phyloP scores from a whole-genome alignment of 2,329 filamentous ascomycete genomes.

The Pezicula rhizophila region DNA sequence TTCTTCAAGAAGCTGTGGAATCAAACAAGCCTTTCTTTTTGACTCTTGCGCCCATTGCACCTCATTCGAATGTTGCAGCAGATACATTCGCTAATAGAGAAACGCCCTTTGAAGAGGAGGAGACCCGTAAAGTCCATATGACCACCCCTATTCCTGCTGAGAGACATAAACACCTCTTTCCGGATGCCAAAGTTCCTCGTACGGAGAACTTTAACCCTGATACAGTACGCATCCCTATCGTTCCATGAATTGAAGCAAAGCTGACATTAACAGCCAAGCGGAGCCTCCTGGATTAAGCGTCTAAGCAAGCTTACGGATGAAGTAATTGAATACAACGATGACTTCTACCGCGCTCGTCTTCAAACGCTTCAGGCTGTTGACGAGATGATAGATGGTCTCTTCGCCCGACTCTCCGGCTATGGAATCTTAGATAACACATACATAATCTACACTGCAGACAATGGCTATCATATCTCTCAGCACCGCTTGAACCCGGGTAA shows the following conservation, averaged over 20 bases:
- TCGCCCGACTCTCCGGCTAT: conserved; percentile 34
- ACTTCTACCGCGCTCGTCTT: conserved; percentile 46
- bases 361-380: conserved; percentile 49
- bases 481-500: conserved; percentile 46
- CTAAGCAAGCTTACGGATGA: conserved; percentile 35
- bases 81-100: background rate
- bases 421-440: conserved; percentile 40
- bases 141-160: conserved; percentile 50
- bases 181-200: conserved; percentile 52
- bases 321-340: conserved; percentile 40
- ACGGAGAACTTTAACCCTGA: conserved; percentile 62
- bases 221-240: conserved; percentile 30
- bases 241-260: background rate
- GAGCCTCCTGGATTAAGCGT: conserved; percentile 41
- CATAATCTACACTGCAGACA: conserved; percentile 54
- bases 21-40: conserved; percentile 59
- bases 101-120: background rate
- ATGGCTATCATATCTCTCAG: conserved; percentile 47
- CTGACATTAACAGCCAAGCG: conserved; percentile 28
- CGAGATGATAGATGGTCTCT: conserved; percentile 43
- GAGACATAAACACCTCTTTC: conserved; percentile 57
- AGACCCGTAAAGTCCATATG: conserved; percentile 22
- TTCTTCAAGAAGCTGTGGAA: conserved; percentile 54
- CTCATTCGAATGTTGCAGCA: conserved; percentile 48
- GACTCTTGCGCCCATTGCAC: conserved; percentile 58